Conservation (phyloP, 805 yeast genomes). For the Lipomyces yamadae region DNA sequence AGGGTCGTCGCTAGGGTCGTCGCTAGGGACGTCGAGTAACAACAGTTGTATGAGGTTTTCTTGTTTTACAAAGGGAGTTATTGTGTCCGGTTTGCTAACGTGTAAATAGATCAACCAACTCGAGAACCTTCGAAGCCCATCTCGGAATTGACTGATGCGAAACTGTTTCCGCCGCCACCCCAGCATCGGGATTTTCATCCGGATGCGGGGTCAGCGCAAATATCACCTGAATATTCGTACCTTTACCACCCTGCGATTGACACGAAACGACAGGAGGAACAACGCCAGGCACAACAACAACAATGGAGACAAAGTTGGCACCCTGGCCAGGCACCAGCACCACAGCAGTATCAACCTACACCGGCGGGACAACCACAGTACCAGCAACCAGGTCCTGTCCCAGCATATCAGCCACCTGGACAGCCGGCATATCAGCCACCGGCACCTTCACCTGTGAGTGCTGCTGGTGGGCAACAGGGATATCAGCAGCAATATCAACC, state of each 20-base stretch:
- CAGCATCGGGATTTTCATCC: conserved; percentile 48
- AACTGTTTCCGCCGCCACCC: conserved; percentile 55
- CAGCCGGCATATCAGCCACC: conserved; percentile 17
- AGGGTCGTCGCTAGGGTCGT: too few relatives aligned
- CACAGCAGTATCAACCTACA: conserved; percentile 25
- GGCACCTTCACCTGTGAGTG: conserved; percentile 24
- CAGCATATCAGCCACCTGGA: conserved; percentile 15
- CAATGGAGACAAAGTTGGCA: conserved; percentile 24
- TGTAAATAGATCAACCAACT: background rate
- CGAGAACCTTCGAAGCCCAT: conserved; percentile 40
- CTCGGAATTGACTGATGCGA: conserved; percentile 45
- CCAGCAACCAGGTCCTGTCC: conserved; percentile 18
- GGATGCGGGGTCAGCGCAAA: conserved; percentile 38
- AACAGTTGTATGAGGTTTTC: background rate
- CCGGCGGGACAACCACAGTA: conserved; percentile 13
- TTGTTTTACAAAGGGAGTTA: background rate
- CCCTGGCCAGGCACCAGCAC: conserved; percentile 23
- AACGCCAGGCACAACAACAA: conserved; percentile 25
- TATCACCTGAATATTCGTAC: conserved; percentile 31
- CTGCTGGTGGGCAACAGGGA: conserved; percentile 21
- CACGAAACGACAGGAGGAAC: conserved; percentile 34
- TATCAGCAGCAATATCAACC: conserved; percentile 19
- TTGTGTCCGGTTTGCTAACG: background rate
- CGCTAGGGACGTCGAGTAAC: too few relatives aligned
- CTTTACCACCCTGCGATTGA: conserved; percentile 34